phyloP scores from a whole-genome alignment of 768 basidiomycete genomes.

The Macrolepiota dolichaula region DNA sequence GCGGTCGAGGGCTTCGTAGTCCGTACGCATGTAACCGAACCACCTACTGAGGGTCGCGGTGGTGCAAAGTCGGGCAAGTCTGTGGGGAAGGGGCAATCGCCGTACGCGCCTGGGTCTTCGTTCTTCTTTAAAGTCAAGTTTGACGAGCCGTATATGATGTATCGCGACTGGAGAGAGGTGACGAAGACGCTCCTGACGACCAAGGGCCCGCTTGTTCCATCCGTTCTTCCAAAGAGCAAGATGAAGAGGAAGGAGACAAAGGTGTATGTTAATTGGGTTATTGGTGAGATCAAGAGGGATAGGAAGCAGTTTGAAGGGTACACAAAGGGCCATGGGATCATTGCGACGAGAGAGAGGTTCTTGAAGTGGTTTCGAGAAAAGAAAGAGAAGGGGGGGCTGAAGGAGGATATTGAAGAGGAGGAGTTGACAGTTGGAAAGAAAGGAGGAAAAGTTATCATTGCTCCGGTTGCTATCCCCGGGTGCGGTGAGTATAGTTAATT shows the following conservation, averaged over 20 bases:
- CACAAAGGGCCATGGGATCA: slow-evolving; percentile 77
- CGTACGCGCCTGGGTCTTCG: slow-evolving; percentile 75
- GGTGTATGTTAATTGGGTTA: slow-evolving; percentile 82
- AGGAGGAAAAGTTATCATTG: slow-evolving; percentile 75
- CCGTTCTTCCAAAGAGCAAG: slow-evolving; percentile 57
- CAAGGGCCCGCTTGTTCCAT: slow-evolving; percentile 26
- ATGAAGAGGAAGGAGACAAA: slow-evolving; percentile 75
- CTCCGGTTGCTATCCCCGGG: slow-evolving; percentile 89
- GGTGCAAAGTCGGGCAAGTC: slow-evolving; percentile 24
- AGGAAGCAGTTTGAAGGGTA: slow-evolving; percentile 58
- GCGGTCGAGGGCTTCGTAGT: slow-evolving; percentile 94
- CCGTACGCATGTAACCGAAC: slow-evolving; percentile 59
- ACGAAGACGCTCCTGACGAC: slow-evolving; percentile 69
- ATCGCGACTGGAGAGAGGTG: slow-evolving; percentile 94
- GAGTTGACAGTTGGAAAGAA: slow-evolving; percentile 13
- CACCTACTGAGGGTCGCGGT: slow-evolving; percentile 27
- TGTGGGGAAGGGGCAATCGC: slow-evolving; percentile 35
- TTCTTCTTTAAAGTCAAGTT: slow-evolving; percentile 99
- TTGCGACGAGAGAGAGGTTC: slow-evolving; percentile 77
- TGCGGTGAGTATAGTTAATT: slow-evolving; percentile 59
- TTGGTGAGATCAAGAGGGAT: slow-evolving; percentile 65
- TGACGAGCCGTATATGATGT: slow-evolving; percentile 98
- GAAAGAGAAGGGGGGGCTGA: slow-evolving; percentile 27
- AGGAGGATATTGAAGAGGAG: slow-evolving; percentile 20
- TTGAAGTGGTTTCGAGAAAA: slow-evolving; percentile 57